These are phyloP conservation scores for Ambrosiella beaveri DNA, from an alignment of 2,329 filamentous ascomycete genomes.

Conservation along the genomic window DNA sequence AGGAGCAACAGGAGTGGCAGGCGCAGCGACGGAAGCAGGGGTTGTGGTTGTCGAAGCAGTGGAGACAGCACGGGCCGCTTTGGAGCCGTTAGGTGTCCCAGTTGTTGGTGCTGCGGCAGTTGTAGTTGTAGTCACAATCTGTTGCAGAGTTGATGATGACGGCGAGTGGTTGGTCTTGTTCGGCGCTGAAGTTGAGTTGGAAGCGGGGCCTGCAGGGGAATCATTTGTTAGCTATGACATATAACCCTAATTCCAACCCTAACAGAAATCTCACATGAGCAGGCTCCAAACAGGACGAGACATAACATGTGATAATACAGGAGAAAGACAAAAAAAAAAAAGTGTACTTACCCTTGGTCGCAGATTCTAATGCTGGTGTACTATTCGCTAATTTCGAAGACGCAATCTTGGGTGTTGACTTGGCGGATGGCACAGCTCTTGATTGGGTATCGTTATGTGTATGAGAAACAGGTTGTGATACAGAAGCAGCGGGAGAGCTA, in stretches of 20 bases:
- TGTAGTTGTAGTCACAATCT: conserved; percentile 13
- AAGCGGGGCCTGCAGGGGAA: conserved; percentile 3
- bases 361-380: conserved; percentile 21
- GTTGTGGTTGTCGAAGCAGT: background rate
- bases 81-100: conserved; percentile 31
- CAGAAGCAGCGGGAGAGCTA: conserved; percentile 33
- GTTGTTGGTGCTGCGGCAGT: conserved; percentile 28
- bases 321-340: too few species aligned
- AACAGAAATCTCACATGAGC: too few species aligned
- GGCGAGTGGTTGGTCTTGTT: background rate
- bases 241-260: conserved; percentile 5
- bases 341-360: conserved; percentile 16
- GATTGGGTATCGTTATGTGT: conserved; percentile 23
- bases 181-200: background rate
- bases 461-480: conserved; percentile 27
- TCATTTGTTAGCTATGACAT: conserved; percentile 12
- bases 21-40: background rate
- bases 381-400: conserved; percentile 7
- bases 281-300: background rate
- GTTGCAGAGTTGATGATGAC: background rate
- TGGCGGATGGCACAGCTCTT: conserved; percentile 24
- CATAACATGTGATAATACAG: conserved; percentile 1
- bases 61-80: background rate
- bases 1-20: conserved; percentile 17
- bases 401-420: conserved; percentile 16